Evolutionary conservation across 2,329 filamentous ascomycete species (phyloP).

Genomic region (Cordyceps tenuipes): DNA sequence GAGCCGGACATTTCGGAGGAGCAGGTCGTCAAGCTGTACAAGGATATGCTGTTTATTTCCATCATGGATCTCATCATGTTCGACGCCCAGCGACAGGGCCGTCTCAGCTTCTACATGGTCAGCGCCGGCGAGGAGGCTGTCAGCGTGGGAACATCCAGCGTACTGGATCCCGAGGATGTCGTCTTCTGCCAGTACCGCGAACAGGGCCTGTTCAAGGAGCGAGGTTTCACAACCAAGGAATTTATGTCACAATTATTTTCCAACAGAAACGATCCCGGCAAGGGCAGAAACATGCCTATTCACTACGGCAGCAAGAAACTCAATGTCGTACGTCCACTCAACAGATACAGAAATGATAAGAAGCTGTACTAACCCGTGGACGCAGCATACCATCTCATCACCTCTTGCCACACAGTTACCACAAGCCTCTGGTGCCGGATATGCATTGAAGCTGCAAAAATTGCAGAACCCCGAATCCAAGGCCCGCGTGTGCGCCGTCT

Average conservation of each 20-base stretch:
- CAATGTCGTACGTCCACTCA: conserved; percentile 59
- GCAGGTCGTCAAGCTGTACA: conserved; percentile 51
- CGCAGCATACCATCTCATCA: conserved; percentile 71
- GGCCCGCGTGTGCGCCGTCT: conserved; percentile 66
- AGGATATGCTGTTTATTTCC: conserved; percentile 58
- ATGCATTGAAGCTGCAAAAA: conserved; percentile 76
- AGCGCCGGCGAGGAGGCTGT: conserved; percentile 92
- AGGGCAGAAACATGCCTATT: conserved; percentile 91
- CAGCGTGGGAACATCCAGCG: conserved; percentile 79
- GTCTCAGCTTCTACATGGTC: conserved; percentile 95
- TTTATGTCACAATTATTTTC: conserved; percentile 97
- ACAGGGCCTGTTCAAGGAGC: conserved; percentile 80
- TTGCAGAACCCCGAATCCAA: conserved; percentile 60
- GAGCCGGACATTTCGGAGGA: conserved; percentile 60
- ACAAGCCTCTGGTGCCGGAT: conserved; percentile 78
- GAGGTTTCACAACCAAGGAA: conserved; percentile 76
- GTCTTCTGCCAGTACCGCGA: conserved; percentile 94
- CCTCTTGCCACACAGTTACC: conserved; percentile 83
- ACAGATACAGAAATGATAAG: not conserved
- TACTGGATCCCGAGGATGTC: conserved; percentile 74
- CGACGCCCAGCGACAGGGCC: conserved; percentile 91
- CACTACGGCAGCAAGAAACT: conserved; percentile 83
- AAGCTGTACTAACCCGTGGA: not conserved
- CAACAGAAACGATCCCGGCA: conserved; percentile 70
- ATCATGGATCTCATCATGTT: conserved; percentile 99